Evolutionary conservation across 805 yeast genomes (phyloP), one percentile per base, ranked within the genome.

Genomic region (Wickerhamomyces subpelliculosus): DNA sequence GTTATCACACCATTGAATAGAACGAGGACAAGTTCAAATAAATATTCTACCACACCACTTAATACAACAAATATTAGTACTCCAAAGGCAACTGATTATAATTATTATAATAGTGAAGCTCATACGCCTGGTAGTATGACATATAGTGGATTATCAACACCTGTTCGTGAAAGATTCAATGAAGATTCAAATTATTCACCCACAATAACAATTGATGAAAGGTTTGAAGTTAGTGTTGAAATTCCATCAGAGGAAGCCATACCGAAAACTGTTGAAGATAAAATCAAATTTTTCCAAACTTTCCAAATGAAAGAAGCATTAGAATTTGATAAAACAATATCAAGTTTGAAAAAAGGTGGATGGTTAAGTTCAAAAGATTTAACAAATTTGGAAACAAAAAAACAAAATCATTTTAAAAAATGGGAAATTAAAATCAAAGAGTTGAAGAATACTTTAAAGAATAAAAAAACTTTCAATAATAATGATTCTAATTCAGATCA

Each of bases 301-400:
- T 45, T 49, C 23, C 55, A 50, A 34, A 32, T 35, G 22, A 31
- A 39, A 14, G 55, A 52, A 35, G 42, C 43, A 13, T 19, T 26
- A 7, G 57, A 48, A 42, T 33, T 48, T 24, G 43, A 44, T 9
- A 43, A 45, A 30, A 51, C 49, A 2, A 27, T 46, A 16, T 26
- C 38, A 17, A 39, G 44, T 27, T 30, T 52, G 12, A 41, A 41
- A 34, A 37, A 39, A n/a, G 40, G 55, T 38, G 57, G 57, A 5
- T 52, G 57, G 57, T 41, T 51, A 50, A 50, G 48, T 21, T 42
- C 42, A 14, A 36, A 29, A 16, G 55, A 52, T 34, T 16, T 49
- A 1, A 11, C n/a, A 8, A 41, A 43, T 22, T 22, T 52, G 8
- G 48, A 49, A 26, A 34, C 28, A 8, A 45, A 54, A 10, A 45